Conservation (phyloP, 2,329 filamentous ascomycete genomes). For the Fusarium succisae region DNA sequence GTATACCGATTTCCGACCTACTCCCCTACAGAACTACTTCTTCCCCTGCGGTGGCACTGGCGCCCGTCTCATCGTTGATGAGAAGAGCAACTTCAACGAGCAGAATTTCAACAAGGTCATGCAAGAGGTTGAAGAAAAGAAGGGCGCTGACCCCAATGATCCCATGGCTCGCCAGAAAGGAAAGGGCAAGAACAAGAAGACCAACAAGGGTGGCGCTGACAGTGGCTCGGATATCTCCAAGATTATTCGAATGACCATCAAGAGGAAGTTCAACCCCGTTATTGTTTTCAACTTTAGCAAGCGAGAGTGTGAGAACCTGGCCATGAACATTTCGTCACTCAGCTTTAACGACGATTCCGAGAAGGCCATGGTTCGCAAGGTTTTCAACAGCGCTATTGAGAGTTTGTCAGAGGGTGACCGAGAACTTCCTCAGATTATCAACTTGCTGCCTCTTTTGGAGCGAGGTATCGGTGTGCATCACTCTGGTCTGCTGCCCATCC, state of each 20-base stretch:
- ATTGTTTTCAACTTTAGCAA: constrained; percentile 99
- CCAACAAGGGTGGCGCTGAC: constrained; percentile 84
- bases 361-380: constrained; percentile 91
- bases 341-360: constrained; percentile 97
- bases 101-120: constrained; percentile 98
- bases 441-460: constrained; percentile 87
- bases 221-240: constrained; percentile 89
- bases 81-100: constrained; percentile 95
- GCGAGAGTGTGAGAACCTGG: constrained; percentile 91
- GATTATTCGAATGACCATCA: constrained; percentile 98
- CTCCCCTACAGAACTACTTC: constrained; percentile 96
- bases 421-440: constrained; percentile 85
- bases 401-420: constrained; percentile 93
- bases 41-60: constrained; percentile 93
- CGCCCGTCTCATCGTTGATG: constrained; percentile 93
- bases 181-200: constrained; percentile 90
- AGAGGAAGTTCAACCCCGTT: constrained; percentile 95
- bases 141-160: constrained; percentile 84
- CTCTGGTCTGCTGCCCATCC: constrained; percentile 90
- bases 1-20: constrained; percentile 97
- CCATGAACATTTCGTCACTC: constrained; percentile 84
- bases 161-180: constrained; percentile 83
- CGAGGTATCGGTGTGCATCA: constrained; percentile 98
- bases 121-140: constrained; percentile 86
- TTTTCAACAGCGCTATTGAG: constrained; percentile 93